Conservation (phyloP, 108 stramenopile genomes). For the Schizochytrium sp. region DNA sequence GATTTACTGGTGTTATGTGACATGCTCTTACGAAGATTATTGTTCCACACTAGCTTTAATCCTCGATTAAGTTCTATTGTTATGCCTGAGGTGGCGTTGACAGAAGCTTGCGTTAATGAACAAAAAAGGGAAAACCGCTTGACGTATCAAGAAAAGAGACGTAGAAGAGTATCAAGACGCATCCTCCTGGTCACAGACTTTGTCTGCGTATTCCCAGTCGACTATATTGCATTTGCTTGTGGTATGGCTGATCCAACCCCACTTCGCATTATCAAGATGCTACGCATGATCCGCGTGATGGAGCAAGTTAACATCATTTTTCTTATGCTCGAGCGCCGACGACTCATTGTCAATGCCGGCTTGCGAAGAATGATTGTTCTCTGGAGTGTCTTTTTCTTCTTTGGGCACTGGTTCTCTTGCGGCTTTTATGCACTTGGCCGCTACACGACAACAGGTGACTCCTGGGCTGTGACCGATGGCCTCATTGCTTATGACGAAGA, state of each 20-base stretch:
- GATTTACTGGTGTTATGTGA: background rate
- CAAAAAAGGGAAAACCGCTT: background rate
- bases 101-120: background rate
- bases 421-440: slow-evolving; percentile 13
- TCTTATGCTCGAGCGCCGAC: slow-evolving; percentile 18
- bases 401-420: slow-evolving; percentile 57
- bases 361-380: slow-evolving; percentile 40
- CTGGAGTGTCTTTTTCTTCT: slow-evolving; percentile 23
- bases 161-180: background rate
- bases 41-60: background rate
- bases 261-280: background rate
- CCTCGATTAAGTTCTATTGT: slow-evolving; percentile 13
- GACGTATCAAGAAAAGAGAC: background rate
- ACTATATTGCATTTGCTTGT: background rate
- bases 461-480: background rate
- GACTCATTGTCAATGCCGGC: slow-evolving; percentile 49
- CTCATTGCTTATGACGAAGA: background rate
- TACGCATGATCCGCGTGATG: slow-evolving; percentile 14
- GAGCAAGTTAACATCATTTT: background rate
- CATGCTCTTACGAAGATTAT: background rate
- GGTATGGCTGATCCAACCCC: background rate
- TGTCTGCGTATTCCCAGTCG: background rate
- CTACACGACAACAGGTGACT: background rate
- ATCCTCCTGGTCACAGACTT: background rate
- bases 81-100: slow-evolving; percentile 27